Evolutionary conservation across 768 basidiomycete genomes (phyloP).

Genomic region (Boletellus ananas): DNA sequence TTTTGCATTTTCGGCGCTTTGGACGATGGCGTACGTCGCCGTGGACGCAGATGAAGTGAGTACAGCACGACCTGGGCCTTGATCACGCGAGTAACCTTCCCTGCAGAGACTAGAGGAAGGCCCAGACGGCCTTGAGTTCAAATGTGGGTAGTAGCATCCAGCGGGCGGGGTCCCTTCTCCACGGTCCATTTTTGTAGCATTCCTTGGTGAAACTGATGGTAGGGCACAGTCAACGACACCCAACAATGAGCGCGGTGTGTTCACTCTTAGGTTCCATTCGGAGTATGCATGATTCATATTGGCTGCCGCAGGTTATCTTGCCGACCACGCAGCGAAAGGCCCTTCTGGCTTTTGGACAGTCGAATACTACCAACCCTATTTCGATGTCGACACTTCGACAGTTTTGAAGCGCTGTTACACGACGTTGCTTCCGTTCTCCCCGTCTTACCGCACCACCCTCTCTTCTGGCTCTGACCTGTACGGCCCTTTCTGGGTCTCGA

Average conservation of each 20-base stretch:
- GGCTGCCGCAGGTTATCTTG: slow-evolving; percentile 53
- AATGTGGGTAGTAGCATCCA: slow-evolving; percentile 43
- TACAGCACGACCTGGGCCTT: neutral
- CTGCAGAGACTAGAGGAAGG: slow-evolving; percentile 59
- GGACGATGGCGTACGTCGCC: slow-evolving; percentile 63
- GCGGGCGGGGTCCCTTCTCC: neutral
- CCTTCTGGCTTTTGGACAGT: slow-evolving; percentile 69
- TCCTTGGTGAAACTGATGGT: slow-evolving; percentile 40
- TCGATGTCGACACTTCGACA: slow-evolving; percentile 82
- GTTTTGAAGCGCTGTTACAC: slow-evolving; percentile 73
- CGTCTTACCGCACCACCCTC: slow-evolving; percentile 60
- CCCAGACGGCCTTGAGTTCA: slow-evolving; percentile 67
- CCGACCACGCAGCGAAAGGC: slow-evolving; percentile 49
- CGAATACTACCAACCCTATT: slow-evolving; percentile 85
- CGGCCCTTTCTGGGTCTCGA: slow-evolving; percentile 97
- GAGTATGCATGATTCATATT: neutral
- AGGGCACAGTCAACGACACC: slow-evolving; percentile 23
- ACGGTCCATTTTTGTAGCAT: slow-evolving; percentile 39
- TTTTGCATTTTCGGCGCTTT: neutral
- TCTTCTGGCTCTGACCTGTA: slow-evolving; percentile 60
- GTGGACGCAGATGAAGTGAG: slow-evolving; percentile 70
- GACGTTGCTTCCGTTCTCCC: slow-evolving; percentile 70
- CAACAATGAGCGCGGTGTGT: slow-evolving; percentile 52
- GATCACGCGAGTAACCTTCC: slow-evolving; percentile 1
- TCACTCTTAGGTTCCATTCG: neutral